These are phyloP conservation scores for Cryphonectria nitschkei DNA, from an alignment of 2,329 filamentous ascomycete species.

Conservation along the genomic window DNA sequence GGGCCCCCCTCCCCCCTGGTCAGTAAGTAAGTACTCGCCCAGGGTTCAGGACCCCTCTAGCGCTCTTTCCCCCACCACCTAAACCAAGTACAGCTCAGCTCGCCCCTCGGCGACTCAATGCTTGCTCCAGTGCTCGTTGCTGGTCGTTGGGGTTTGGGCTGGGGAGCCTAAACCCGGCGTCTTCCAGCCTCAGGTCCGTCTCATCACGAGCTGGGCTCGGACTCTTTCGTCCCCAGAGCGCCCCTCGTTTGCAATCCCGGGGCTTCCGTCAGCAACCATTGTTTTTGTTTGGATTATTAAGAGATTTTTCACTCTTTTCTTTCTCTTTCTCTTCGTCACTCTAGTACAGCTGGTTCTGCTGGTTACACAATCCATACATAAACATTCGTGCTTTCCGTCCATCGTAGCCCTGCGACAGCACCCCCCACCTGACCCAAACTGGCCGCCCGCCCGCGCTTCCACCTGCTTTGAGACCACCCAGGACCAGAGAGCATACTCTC, in stretches of 20 bases:
- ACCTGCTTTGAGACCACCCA: neutral
- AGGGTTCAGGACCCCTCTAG: neutral
- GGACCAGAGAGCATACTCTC: neutral
- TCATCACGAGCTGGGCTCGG: constrained; percentile 11
- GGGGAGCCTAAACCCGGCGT: neutral
- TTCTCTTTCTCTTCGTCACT: neutral
- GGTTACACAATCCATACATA: neutral
- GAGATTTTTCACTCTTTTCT: neutral
- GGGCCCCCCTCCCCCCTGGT: neutral
- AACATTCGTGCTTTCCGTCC: neutral
- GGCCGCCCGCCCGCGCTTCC: too few relatives aligned
- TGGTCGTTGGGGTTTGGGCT: neutral
- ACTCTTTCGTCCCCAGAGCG: neutral
- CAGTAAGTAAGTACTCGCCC: neutral
- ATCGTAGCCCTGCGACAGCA: neutral
- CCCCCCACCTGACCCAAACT: neutral
- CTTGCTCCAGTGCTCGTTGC: neutral
- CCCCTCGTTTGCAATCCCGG: neutral
- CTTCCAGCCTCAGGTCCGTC: constrained; percentile 14
- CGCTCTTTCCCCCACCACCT: too few relatives aligned
- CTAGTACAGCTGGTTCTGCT: constrained; percentile 5
- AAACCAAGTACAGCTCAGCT: neutral
- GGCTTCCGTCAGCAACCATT: neutral
- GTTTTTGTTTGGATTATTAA: neutral
- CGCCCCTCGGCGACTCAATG: neutral